A percentile compares a stretch with the other conserved stretches of the same genome.
These are phyloP conservation scores for Eucalyptus sp. DNA, from an alignment of 345 rosid species.

Conservation along the genomic window DNA sequence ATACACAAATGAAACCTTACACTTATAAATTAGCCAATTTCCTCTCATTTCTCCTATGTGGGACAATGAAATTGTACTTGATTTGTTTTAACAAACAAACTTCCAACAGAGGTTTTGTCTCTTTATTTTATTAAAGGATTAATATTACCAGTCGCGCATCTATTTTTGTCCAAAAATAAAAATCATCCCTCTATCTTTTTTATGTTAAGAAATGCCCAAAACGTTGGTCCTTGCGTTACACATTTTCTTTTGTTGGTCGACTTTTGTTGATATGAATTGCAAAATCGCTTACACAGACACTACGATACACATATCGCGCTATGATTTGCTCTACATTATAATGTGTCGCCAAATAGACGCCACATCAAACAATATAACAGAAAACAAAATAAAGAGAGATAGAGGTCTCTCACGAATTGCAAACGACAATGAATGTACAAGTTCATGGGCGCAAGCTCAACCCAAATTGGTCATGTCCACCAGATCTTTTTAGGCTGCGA, in stretches of 20 bases:
- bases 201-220: background rate
- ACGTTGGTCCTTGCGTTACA: background rate
- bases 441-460: background rate
- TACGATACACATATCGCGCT: background rate
- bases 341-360: background rate
- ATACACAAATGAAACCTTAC: no score
- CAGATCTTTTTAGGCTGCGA: background rate
- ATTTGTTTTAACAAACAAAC: no score
- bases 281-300: background rate
- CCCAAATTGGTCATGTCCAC: background rate
- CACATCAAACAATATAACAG: background rate
- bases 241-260: background rate
- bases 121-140: background rate
- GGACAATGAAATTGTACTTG: no score
- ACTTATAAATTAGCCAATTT: no score
- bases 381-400: background rate
- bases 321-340: background rate
- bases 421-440: no score
- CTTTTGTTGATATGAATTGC: background rate
- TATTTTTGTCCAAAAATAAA: background rate
- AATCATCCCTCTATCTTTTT: background rate
- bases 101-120: background rate
- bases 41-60: no score
- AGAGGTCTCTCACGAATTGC: background rate
- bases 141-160: rapidly evolving